Percentiles rank a stretch among this genome's conserved stretches.
phyloP scores from a whole-genome alignment of 2,329 filamentous ascomycete species.

The Trichoderma gracile region DNA sequence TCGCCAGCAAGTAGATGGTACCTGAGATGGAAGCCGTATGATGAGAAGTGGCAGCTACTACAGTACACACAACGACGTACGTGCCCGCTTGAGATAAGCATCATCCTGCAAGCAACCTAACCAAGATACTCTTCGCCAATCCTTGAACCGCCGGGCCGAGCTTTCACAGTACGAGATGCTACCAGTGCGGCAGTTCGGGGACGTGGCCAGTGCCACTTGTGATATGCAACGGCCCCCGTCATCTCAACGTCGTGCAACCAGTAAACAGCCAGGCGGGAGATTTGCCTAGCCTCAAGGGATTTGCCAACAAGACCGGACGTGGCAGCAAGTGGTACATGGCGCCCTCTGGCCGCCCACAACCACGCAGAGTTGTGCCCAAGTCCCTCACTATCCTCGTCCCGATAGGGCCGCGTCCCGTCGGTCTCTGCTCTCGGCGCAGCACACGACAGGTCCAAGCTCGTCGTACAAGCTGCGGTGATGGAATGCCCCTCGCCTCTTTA shows the following conservation, averaged over 20 bases:
- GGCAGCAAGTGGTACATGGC: background rate
- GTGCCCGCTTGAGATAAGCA: conserved; percentile 21
- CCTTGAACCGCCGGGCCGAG: conserved; percentile 18
- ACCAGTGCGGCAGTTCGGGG: conserved; percentile 5
- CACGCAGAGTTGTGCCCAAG: background rate
- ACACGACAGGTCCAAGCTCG: background rate
- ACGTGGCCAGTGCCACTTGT: conserved; percentile 13
- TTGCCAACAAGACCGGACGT: background rate
- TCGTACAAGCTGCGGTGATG: conserved; percentile 11
- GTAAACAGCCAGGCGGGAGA: conserved; percentile 17
- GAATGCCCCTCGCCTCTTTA: conserved; percentile 20
- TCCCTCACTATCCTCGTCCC: background rate
- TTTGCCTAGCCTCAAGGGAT: conserved; percentile 5
- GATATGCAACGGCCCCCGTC: conserved; percentile 16
- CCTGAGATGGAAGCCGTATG: background rate
- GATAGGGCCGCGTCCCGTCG: background rate
- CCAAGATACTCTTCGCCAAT: conserved; percentile 19
- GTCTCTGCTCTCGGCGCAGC: background rate
- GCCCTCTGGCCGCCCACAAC: background rate
- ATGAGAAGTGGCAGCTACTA: background rate
- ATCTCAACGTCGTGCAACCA: conserved; percentile 23
- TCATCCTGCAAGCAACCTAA: conserved; percentile 23
- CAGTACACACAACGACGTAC: background rate
- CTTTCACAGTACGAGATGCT: conserved; percentile 7
- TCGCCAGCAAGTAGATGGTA: background rate